These are phyloP conservation scores for Escovopsis sp. DNA, from an alignment of 2,329 filamentous ascomycete species.

Conservation along the genomic window DNA sequence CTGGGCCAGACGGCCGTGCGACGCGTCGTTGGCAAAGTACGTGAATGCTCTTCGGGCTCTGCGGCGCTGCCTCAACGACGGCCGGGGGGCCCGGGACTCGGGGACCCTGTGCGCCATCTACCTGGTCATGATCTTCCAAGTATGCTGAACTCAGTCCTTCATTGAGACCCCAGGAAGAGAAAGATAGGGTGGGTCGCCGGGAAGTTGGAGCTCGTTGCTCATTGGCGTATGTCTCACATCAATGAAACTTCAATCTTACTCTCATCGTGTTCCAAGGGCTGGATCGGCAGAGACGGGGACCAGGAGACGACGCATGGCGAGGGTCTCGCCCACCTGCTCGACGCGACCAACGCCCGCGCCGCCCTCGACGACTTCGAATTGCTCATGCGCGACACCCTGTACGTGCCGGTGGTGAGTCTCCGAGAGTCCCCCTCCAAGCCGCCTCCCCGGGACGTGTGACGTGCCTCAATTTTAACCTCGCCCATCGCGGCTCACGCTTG, in stretches of 20 bases:
- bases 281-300: conserved; percentile 15
- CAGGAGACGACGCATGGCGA: conserved; percentile 16
- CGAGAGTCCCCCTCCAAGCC: not conserved
- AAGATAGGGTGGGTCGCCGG: too few relatives aligned
- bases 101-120: conserved; percentile 25
- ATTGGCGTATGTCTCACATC: not conserved
- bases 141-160: conserved; percentile 2
- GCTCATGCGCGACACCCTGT: conserved; percentile 16
- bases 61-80: conserved; percentile 13
- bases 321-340: conserved; percentile 18
- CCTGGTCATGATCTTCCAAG: conserved; percentile 22
- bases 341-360: conserved; percentile 11
- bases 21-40: conserved; percentile 16
- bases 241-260: too few relatives aligned
- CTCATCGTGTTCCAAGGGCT: conserved; percentile 10
- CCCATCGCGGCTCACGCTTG: too few relatives aligned
- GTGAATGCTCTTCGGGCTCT: conserved; percentile 16
- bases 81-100: conserved; percentile 11
- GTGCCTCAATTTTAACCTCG: not conserved
- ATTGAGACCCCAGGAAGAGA: too few relatives aligned
- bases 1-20: conserved; percentile 9
- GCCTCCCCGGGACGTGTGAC: too few relatives aligned
- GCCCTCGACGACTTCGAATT: conserved; percentile 15
- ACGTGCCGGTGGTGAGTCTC: conserved; percentile 17
- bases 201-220: not conserved